Evolutionary conservation across 345 rosid genomes (phyloP).

Genomic region (Melastoma malabathricum): DNA sequence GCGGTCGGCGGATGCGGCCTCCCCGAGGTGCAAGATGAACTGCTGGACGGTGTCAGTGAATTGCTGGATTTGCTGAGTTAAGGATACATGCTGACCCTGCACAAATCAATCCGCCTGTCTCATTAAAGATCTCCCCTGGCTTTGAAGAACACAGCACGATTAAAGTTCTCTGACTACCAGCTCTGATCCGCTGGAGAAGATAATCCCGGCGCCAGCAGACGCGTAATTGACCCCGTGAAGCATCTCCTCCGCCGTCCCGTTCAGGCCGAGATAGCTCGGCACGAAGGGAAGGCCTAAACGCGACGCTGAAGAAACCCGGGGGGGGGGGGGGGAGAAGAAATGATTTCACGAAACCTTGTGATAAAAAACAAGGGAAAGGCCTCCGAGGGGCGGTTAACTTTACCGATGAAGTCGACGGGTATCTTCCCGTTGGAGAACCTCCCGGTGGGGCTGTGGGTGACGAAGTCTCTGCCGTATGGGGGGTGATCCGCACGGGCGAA

Average conservation of each 20-base stretch:
- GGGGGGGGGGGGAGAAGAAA: background rate
- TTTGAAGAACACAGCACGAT: background rate
- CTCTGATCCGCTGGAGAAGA: conserved; percentile 75
- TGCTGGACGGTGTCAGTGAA: conserved; percentile 67
- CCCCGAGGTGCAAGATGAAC: conserved; percentile 52
- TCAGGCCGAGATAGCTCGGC: conserved; percentile 77
- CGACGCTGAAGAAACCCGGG: conserved; percentile 29
- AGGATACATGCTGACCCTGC: conserved; percentile 81
- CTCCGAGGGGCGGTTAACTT: background rate
- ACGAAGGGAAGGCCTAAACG: conserved; percentile 69
- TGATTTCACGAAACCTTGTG: background rate
- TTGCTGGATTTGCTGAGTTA: conserved; percentile 78
- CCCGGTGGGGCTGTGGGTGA: conserved; percentile 69
- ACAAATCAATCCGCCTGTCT: conserved; percentile 2
- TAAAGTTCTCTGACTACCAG: conserved; percentile 24
- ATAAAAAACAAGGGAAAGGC: conserved; percentile 3
- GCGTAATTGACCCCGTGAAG: conserved; percentile 78
- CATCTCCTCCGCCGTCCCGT: conserved; percentile 46
- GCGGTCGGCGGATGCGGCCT: conserved; percentile 32
- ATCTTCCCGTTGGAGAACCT: conserved; percentile 86
- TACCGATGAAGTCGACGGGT: conserved; percentile 88
- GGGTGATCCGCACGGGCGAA: conserved; percentile 77
- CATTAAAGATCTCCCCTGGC: background rate
- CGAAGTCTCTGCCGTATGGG: conserved; percentile 92
- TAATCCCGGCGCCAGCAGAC: conserved; percentile 81